Conservation (phyloP, 2,329 filamentous ascomycete species). For the Macroventuria anomochaeta region DNA sequence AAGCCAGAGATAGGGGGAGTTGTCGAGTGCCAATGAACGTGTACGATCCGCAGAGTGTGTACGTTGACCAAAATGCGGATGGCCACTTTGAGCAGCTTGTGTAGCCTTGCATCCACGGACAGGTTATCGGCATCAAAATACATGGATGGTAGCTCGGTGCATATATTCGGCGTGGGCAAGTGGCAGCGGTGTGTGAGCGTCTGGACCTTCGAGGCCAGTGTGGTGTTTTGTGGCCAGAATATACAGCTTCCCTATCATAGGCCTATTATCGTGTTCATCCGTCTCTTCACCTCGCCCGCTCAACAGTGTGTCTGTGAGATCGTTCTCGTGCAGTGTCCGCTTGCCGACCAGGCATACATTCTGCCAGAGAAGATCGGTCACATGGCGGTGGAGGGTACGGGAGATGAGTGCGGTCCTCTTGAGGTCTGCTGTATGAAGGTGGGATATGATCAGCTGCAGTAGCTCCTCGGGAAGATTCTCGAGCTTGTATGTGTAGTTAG, state of each 20-base stretch:
- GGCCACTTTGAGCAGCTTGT: constrained; percentile 49
- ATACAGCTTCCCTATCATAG: constrained; percentile 52
- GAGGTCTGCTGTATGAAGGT: constrained; percentile 42
- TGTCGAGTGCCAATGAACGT: constrained; percentile 53
- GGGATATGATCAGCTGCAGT: constrained; percentile 48
- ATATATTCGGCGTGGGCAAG: constrained; percentile 54
- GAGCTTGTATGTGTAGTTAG: constrained; percentile 24
- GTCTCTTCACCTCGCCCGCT: constrained; percentile 26
- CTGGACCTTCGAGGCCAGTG: constrained; percentile 52
- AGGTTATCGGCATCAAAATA: constrained; percentile 50
- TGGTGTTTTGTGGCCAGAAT: constrained; percentile 51
- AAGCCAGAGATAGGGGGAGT: constrained; percentile 51
- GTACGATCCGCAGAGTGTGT: constrained; percentile 53
- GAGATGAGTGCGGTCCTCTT: constrained; percentile 44
- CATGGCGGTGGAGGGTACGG: constrained; percentile 44
- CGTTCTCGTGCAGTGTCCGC: constrained; percentile 36
- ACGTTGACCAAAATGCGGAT: constrained; percentile 52
- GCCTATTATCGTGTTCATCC: constrained; percentile 50
- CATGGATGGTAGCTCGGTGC: constrained; percentile 51
- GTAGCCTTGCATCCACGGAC: constrained; percentile 50
- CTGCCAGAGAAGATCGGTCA: constrained; percentile 51
- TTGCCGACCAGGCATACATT: constrained; percentile 51
- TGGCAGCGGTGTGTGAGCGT: constrained; percentile 56
- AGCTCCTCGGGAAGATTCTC: constrained; percentile 53
- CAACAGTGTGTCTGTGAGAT: constrained; percentile 16